These are phyloP conservation scores for Yarrowia sp. DNA, from an alignment of 805 yeast species.

Conservation along the genomic window DNA sequence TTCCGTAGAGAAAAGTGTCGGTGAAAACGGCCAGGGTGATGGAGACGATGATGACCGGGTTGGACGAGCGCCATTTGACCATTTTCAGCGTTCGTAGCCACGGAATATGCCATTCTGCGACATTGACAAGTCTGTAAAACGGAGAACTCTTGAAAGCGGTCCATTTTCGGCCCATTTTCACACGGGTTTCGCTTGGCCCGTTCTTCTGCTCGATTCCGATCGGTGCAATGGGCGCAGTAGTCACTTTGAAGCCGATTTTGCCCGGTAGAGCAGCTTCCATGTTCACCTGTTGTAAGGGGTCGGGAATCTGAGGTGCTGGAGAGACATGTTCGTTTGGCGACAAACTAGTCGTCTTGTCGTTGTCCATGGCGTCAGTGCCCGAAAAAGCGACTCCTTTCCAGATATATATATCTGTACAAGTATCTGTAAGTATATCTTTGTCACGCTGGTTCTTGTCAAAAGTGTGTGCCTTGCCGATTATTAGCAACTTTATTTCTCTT, in stretches of 20 bases:
- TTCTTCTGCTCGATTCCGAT: not conserved
- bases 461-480: not conserved
- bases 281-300: not conserved
- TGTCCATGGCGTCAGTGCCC: too few relatives aligned
- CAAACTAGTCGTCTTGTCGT: too few relatives aligned
- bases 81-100: not conserved
- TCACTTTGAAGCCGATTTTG: not conserved
- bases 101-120: constrained; percentile 10
- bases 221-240: not conserved
- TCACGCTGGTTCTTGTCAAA: not conserved
- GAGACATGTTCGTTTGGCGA: too few relatives aligned
- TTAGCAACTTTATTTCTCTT: not conserved
- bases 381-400: too few relatives aligned
- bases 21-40: constrained; percentile 38
- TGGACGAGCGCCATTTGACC: constrained; percentile 30
- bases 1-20: constrained; percentile 37
- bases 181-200: not conserved
- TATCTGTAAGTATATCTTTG: not conserved
- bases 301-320: not conserved
- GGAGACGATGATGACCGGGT: constrained; percentile 32
- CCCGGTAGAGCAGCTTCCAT: not conserved
- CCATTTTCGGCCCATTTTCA: not conserved
- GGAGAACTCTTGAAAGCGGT: not conserved
- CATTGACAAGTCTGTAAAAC: not conserved
- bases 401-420: too few relatives aligned